Conservation (phyloP, 495 filamentous ascomycete species). For the Opeltia flavorubescens region DNA sequence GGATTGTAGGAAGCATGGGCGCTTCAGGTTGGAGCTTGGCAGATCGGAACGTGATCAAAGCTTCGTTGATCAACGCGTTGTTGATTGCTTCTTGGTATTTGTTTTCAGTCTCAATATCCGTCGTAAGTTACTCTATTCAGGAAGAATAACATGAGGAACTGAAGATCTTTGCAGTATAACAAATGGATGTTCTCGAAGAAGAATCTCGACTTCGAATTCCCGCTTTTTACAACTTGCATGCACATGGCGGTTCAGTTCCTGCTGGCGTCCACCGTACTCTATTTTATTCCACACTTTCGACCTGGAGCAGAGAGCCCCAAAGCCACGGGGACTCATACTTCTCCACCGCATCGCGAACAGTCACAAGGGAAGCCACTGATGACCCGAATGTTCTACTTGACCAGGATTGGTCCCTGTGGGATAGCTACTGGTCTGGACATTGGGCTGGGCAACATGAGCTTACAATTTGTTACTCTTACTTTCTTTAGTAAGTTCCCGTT, state of each 20-base stretch:
- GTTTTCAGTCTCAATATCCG: slow-evolving; percentile 87
- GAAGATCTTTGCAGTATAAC: slow-evolving; percentile 57
- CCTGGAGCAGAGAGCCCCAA: slow-evolving; percentile 38
- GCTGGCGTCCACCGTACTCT: slow-evolving; percentile 66
- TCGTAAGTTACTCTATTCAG: slow-evolving; percentile 43
- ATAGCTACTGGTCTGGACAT: slow-evolving; percentile 91
- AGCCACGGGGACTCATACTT: slow-evolving; percentile 27
- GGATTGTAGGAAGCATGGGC: slow-evolving; percentile 40
- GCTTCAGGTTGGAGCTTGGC: slow-evolving; percentile 25
- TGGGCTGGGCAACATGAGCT: slow-evolving; percentile 85
- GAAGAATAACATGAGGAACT: background rate
- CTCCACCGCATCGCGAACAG: slow-evolving; percentile 32
- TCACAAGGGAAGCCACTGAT: slow-evolving; percentile 59
- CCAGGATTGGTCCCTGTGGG: slow-evolving; percentile 85
- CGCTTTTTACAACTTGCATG: slow-evolving; percentile 85
- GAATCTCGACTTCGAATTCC: slow-evolving; percentile 81
- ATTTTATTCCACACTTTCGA: slow-evolving; percentile 68
- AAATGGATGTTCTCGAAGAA: slow-evolving; percentile 98
- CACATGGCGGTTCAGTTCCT: slow-evolving; percentile 96
- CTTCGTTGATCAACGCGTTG: slow-evolving; percentile 51
- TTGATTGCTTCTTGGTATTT: slow-evolving; percentile 87
- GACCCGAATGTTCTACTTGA: slow-evolving; percentile 82
- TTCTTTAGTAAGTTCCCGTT: slow-evolving; percentile 63
- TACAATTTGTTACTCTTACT: slow-evolving; percentile 90
- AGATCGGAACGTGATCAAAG: slow-evolving; percentile 57